A percentile compares a stretch with the other conserved stretches of the same genome.
phyloP scores from a whole-genome alignment of 108 stramenopile genomes.

The Fistulifera pelliculosa region DNA sequence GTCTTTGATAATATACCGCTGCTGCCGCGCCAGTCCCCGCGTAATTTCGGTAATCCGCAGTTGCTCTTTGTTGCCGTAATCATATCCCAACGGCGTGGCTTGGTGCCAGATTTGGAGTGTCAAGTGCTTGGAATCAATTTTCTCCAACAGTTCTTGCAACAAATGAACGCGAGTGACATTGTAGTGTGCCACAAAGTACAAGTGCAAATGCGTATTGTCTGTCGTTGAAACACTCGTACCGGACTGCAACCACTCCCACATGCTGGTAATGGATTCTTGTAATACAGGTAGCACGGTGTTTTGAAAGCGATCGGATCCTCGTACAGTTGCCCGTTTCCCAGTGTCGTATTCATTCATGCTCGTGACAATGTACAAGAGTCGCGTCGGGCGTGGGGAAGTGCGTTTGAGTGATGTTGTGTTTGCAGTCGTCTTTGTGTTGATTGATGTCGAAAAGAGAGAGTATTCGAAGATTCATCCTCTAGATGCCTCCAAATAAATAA shows the following conservation, averaged over 20 bases:
- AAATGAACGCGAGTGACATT: neutral
- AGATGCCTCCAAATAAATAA: too few relatives aligned
- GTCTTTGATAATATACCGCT: constrained; percentile 73
- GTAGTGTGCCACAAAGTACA: neutral
- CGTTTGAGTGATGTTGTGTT: too few relatives aligned
- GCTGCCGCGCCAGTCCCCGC: constrained; percentile 66
- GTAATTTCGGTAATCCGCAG: constrained; percentile 15
- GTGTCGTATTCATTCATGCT: constrained; percentile 49
- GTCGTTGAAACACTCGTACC: neutral
- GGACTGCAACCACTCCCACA: neutral
- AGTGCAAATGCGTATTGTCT: neutral
- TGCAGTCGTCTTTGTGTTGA: too few relatives aligned
- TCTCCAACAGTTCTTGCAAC: neutral
- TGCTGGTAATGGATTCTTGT: constrained; percentile 4
- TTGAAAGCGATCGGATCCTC: constrained; percentile 48
- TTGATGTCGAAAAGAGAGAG: too few relatives aligned
- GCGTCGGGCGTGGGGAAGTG: neutral
- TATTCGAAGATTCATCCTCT: too few relatives aligned
- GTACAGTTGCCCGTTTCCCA: constrained; percentile 35
- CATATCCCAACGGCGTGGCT: constrained; percentile 9
- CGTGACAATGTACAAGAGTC: constrained; percentile 45
- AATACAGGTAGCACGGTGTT: constrained; percentile 47
- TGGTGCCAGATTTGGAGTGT: constrained; percentile 1
- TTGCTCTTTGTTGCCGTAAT: neutral
- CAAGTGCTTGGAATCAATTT: neutral